phyloP scores from a whole-genome alignment of 495 filamentous ascomycete genomes.

The Podospora didyma region DNA sequence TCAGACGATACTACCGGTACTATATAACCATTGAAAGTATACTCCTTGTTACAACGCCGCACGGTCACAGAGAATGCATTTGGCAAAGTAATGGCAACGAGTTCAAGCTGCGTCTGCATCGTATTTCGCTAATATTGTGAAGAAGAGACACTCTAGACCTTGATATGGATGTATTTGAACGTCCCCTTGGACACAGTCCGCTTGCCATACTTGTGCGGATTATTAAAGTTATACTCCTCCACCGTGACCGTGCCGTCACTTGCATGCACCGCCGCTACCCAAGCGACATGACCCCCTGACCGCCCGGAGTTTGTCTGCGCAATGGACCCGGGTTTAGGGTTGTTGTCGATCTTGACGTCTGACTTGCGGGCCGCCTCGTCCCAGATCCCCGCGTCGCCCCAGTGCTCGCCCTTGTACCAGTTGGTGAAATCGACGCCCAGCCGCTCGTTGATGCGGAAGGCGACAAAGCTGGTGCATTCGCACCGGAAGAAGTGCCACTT shows the following conservation, averaged over 20 bases:
- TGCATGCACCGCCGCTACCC: slow-evolving; percentile 17
- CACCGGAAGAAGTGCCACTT: slow-evolving; percentile 22
- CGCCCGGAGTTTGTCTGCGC: slow-evolving; percentile 22
- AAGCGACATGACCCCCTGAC: slow-evolving; percentile 21
- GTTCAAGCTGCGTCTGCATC: too few relatives aligned
- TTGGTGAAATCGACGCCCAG: slow-evolving; percentile 22
- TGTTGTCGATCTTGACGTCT: slow-evolving; percentile 21
- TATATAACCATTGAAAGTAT: too few relatives aligned
- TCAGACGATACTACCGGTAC: too few relatives aligned
- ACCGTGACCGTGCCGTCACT: slow-evolving; percentile 17
- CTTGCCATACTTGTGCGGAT: slow-evolving; percentile 19
- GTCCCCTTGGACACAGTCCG: slow-evolving; percentile 14
- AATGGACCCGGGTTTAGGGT: slow-evolving; percentile 18
- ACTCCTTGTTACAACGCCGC: too few relatives aligned
- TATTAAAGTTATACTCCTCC: slow-evolving; percentile 31
- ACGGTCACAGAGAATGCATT: too few relatives aligned
- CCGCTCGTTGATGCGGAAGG: slow-evolving; percentile 22
- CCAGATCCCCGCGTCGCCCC: slow-evolving; percentile 25
- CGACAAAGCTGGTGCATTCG: slow-evolving; percentile 26
- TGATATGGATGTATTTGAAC: slow-evolving; percentile 26
- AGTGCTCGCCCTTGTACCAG: slow-evolving; percentile 21
- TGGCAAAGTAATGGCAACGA: too few relatives aligned
- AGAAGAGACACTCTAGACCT: background rate
- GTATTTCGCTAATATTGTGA: too few relatives aligned
- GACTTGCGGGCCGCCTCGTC: slow-evolving; percentile 15